Evolutionary conservation across 345 rosid species (phyloP), one percentile per base, ranked within the genome.

Genomic region (Raphanus raphanistrum): DNA sequence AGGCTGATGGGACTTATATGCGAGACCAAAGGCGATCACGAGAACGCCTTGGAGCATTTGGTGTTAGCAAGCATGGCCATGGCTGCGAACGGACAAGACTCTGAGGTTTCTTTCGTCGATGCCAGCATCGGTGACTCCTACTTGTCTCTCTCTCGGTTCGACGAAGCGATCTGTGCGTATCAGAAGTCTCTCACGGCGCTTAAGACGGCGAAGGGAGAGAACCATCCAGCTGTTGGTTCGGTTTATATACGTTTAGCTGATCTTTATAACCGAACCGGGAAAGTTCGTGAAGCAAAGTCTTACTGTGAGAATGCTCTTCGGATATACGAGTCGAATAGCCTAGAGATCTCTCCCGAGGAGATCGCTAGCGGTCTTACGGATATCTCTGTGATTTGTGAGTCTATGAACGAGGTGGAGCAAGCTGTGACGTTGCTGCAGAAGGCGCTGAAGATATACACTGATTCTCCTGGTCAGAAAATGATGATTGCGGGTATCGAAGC

Each of bases 1-100:
- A 86, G 96, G 79, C 92, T 94, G 31, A 90, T 94, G 98, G 98
- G 98, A 57, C 91, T 94, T 52, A 86, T 94, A 77, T 92, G 90
- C 16, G 98, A 92, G 73, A 91, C 96, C 13, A 90, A 85, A 77
- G 97, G 97, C 72, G 87, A 94, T 66, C 88, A 88, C 13, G 97
- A 92, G 83, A 84, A 86, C 48, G 96, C 98, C 36, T 89, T 92
- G 0, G 97, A 94, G 83, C 94, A 94, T 84, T 86, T 90, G 82
- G 95, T 88, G 69, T 86, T 92, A 79, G 99, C 97, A 15, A 90
- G 99, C 82, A 90, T 88, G 97, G 85, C 98, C 15, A 88, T 94
- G 93, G 92, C 88, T 1, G 85, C 93, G 64, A 82, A 87, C 79
- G 91, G 93, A 78, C 94, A 87, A 81, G 98, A 92, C 12, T 88